These are phyloP conservation scores for Moesziomyces antarcticus DNA, from an alignment of 1,284 basidiomycete genomes.

Conservation along the genomic window DNA sequence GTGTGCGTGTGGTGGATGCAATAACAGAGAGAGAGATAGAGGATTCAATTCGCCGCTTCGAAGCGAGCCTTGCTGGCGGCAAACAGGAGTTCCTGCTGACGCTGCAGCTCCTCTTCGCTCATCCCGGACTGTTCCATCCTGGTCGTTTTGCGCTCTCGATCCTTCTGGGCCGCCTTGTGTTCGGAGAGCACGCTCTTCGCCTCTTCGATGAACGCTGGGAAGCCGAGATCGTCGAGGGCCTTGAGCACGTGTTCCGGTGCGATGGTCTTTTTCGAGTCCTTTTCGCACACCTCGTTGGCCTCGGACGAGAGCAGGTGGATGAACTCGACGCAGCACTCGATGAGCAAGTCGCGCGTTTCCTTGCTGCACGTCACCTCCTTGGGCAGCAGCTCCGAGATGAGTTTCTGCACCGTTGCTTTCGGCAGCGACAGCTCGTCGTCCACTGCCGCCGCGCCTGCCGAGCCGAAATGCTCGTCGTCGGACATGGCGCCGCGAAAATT, in stretches of 20 bases:
- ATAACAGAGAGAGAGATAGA: no score
- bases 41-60: conserved; percentile 67
- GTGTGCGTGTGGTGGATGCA: background rate
- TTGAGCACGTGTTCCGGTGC: conserved; percentile 95
- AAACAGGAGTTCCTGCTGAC: conserved; percentile 89
- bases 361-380: conserved; percentile 90
- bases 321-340: conserved; percentile 99
- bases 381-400: conserved; percentile 91
- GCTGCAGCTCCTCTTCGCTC: conserved; percentile 87
- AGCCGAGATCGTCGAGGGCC: conserved; percentile 91
- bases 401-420: conserved; percentile 96
- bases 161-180: conserved; percentile 91
- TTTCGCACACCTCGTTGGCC: conserved; percentile 97
- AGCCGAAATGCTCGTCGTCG: conserved; percentile 78
- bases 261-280: conserved; percentile 99
- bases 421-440: conserved; percentile 95
- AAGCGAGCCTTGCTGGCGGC: conserved; percentile 79
- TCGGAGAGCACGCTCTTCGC: conserved; percentile 92
- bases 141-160: conserved; percentile 76
- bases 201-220: conserved; percentile 84
- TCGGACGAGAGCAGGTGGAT: conserved; percentile 97
- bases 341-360: conserved; percentile 93
- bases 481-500: conserved; percentile 73
- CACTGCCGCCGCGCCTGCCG: conserved; percentile 70
- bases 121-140: conserved; percentile 84